These are phyloP conservation scores for Nakataea oryzae DNA, from an alignment of 2,329 filamentous ascomycete genomes.

Conservation along the genomic window DNA sequence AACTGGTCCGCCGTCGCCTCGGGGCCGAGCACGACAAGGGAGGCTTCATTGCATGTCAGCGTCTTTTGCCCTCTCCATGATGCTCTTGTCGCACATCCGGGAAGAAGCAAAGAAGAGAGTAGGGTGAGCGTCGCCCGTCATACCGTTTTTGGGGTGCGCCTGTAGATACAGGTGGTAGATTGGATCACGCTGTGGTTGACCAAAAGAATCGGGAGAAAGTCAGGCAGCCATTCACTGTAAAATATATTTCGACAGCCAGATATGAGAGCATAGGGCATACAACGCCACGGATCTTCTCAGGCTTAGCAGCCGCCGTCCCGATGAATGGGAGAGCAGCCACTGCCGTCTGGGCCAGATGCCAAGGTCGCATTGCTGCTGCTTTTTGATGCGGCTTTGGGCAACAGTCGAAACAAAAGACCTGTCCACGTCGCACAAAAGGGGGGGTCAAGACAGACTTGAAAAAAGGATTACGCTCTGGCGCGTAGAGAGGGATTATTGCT, in stretches of 20 bases:
- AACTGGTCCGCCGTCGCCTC: slow-evolving; percentile 36
- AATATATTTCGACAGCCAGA: too few relatives aligned
- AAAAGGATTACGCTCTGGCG: too few relatives aligned
- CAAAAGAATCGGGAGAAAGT: too few relatives aligned
- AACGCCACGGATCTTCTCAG: slow-evolving; percentile 10
- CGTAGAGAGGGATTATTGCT: not conserved
- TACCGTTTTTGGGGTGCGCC: slow-evolving; percentile 28
- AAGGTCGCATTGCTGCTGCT: not conserved
- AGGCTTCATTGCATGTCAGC: slow-evolving; percentile 14
- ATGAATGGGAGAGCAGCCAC: not conserved
- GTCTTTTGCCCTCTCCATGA: not conserved
- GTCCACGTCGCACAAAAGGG: not conserved
- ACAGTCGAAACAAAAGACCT: too few relatives aligned
- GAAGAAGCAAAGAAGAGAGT: not conserved
- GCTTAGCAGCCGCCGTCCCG: slow-evolving; percentile 6
- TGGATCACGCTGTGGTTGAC: slow-evolving; percentile 20
- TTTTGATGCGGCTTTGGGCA: too few relatives aligned
- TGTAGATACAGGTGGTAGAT: slow-evolving; percentile 44
- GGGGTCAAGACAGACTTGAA: not conserved
- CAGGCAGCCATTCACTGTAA: too few relatives aligned
- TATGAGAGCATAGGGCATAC: not conserved
- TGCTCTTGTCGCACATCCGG: not conserved
- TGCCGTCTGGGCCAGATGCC: not conserved
- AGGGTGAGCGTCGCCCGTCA: not conserved
- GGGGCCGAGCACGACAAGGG: slow-evolving; percentile 39